phyloP scores from a whole-genome alignment of 1,139 yeast genomes.

The Candida anutae region DNA sequence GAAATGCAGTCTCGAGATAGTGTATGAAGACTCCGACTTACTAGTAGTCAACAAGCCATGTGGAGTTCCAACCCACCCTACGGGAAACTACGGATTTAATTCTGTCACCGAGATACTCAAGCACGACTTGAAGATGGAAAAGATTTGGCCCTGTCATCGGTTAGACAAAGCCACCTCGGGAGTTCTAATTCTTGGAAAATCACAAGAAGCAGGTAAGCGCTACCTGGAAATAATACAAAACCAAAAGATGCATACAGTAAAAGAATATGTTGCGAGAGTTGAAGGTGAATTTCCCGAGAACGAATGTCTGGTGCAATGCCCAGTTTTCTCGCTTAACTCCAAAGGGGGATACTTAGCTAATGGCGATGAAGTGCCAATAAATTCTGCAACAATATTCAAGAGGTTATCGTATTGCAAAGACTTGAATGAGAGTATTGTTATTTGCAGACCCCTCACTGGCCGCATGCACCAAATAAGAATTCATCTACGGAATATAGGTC shows the following conservation, averaged over 20 bases:
- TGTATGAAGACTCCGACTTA: slow-evolving; percentile 40
- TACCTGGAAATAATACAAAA: slow-evolving; percentile 35
- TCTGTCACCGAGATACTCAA: slow-evolving; percentile 54
- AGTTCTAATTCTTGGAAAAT: slow-evolving; percentile 51
- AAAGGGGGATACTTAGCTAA: slow-evolving; percentile 32
- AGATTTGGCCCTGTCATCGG: slow-evolving; percentile 57
- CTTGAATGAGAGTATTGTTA: slow-evolving; percentile 46
- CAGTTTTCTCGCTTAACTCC: slow-evolving; percentile 28
- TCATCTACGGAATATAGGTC: slow-evolving; percentile 57
- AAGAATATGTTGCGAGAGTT: slow-evolving; percentile 58
- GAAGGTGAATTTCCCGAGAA: slow-evolving; percentile 42
- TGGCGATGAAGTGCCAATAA: slow-evolving; percentile 16
- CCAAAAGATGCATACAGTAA: slow-evolving; percentile 28
- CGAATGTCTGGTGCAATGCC: slow-evolving; percentile 20
- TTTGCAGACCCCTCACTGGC: slow-evolving; percentile 65
- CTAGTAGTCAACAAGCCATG: slow-evolving; percentile 66
- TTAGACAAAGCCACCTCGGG: slow-evolving; percentile 75
- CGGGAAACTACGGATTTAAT: slow-evolving; percentile 56
- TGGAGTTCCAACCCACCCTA: slow-evolving; percentile 78
- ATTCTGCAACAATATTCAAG: slow-evolving; percentile 28
- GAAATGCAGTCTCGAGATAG: slow-evolving; percentile 23
- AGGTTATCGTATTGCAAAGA: slow-evolving; percentile 15
- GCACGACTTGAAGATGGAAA: slow-evolving; percentile 21
- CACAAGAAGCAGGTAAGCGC: slow-evolving; percentile 31
- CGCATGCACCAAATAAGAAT: slow-evolving; percentile 75